Conservation (phyloP, 1,139 yeast genomes). For the Wickerhamomyces sp. region DNA sequence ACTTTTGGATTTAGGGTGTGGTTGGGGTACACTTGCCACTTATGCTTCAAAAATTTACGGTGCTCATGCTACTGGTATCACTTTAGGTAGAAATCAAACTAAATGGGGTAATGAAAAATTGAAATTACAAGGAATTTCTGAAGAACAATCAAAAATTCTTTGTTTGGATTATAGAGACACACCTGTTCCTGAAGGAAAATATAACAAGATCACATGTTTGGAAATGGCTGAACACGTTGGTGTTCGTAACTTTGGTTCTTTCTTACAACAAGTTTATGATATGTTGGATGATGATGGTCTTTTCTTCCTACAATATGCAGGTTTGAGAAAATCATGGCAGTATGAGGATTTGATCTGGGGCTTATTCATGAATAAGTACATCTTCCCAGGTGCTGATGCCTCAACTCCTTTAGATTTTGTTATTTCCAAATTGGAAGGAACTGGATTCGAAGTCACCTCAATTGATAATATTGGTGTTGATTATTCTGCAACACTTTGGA, state of each 20-base stretch:
- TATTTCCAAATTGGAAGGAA: conserved; percentile 67
- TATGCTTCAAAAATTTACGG: conserved; percentile 80
- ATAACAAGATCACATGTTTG: conserved; percentile 83
- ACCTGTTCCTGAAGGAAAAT: conserved; percentile 69
- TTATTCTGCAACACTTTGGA: conserved; percentile 87
- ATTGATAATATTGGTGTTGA: conserved; percentile 90
- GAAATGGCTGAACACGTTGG: conserved; percentile 99
- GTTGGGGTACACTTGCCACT: conserved; percentile 94
- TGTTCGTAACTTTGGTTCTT: conserved; percentile 72
- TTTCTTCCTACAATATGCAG: conserved; percentile 85
- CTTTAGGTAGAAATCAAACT: conserved; percentile 88
- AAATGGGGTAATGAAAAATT: conserved; percentile 79
- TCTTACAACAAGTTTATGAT: conserved; percentile 75
- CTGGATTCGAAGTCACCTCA: conserved; percentile 82
- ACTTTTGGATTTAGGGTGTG: conserved; percentile 85
- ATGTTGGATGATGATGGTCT: conserved; percentile 90
- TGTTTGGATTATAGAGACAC: conserved; percentile 91
- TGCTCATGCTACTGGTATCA: conserved; percentile 84
- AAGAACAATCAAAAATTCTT: conserved; percentile 68
- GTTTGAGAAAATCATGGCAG: conserved; percentile 90
- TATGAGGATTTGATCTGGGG: conserved; percentile 95
- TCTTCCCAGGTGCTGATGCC: conserved; percentile 98
- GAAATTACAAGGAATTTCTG: conserved; percentile 59
- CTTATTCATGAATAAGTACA: conserved; percentile 90
- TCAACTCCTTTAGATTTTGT: conserved; percentile 90